Base-by-base conservation (phyloP, 345 rosid species). In the Isatis tinctoria region DNA sequence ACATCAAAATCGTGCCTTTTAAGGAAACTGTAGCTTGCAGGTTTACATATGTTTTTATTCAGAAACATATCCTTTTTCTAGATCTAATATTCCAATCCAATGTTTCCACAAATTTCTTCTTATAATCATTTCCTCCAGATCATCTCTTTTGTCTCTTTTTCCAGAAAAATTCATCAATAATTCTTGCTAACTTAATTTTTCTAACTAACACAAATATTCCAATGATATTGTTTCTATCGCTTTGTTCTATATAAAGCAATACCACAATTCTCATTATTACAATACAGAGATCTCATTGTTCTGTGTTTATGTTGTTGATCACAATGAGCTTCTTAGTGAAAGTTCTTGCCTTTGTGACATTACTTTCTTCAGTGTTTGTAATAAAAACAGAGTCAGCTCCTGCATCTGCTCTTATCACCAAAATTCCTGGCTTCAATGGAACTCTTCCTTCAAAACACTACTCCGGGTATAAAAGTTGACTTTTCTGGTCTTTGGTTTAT, bases 371-470 rank as follows among this genome's bases (percentile, higher is more conserved):
- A 6, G 52, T 28, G 4, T 47, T 78, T 62, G 66, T 52, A 47
- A 39, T 52, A 16, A 54, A 72, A 73, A 57, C 74, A 75, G 69
- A 65, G 32, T 85, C 95, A 22, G 93, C 89, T 73, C 93, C 92
- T 7, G 76, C 88, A 24, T 64, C 65, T 44, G 85, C 95, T 78
- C 79, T 88, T 36, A 62, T 90, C 32, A 85, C 85, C 68, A 82
- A 79, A 28, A 62, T 91, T 71, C 96, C 98, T 64, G 97, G 98
- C 43, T 87, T 86, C 78, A 65, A 74, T 63, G 87, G 79, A 68
- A 17, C 69, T 73, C 62, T 94, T 41, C 93, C 97, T 73, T 94
- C 97, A 17, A 86, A 94, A 43, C 97, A 94, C 75, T 87, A 91
- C 83, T 79, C 96, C 67, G 96, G 97, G 97, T 94, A 52, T 43